Base-by-base conservation (phyloP, 164 flowering plant species). In the Malania oleifera region DNA sequence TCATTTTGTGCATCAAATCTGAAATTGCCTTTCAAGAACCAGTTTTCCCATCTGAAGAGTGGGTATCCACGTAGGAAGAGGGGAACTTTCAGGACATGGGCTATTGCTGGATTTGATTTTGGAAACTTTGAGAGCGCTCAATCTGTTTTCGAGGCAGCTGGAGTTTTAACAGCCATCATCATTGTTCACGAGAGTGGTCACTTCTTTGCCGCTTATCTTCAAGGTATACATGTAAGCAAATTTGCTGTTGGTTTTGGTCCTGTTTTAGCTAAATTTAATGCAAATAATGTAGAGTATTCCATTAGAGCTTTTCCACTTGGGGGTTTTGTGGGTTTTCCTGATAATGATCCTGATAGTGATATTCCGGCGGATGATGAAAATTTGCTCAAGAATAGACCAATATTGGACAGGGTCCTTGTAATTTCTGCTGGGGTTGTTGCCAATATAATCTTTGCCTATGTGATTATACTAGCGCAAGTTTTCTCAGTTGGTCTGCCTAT, bases 191-290 rank as follows among this genome's bases (percentile, higher is more conserved):
- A 90, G 64, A 78, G 82, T 51, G 99, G 99, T 52, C 97, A 95
- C 46, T 95, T 95, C 57, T 74, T 95, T 7, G 99, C 99, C 40
- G 99, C 99, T 35, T 70, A 52, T 63, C 86, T 95, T 4, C 99
- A 90, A 62, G 99, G 99, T 11, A 93, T 93, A 41, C 99, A 82
- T 77, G 96, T 90, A 63, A 95, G 95, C 83, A 95, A 95, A 65
- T 95, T 95, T 59, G 91, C 96, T 5, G 75, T 95, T 66, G 97
- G 96, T 60, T 95, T 95, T 68, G 97, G 99, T 77, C 97, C 99
- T 23, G 70, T 90, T 57, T 75, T 95, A 64, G 99, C 99, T 64
- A 90, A 88, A 63, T 86, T 95, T 64, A 88, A 86, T 73, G 65
- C 93, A 1, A 82, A 88, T 0, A 90, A 90, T 66, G 96, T 95